A percentile compares a stretch with the other conserved stretches of the same genome.
Conservation (phyloP, 2,329 filamentous ascomycete species). For the Cladosporium sp. region DNA sequence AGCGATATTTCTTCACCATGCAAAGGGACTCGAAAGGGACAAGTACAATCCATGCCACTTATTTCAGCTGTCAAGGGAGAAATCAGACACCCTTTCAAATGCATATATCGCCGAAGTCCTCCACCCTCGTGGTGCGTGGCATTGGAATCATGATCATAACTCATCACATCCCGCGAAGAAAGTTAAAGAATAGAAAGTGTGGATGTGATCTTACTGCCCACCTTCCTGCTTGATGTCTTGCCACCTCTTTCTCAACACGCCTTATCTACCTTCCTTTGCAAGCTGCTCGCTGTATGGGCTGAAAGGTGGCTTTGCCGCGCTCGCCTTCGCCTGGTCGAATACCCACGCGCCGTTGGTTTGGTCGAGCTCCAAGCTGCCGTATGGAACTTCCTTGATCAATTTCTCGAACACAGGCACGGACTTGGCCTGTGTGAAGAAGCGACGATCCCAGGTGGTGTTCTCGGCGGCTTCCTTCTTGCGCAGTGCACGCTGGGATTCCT, state of each 20-base stretch:
- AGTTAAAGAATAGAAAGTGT: background rate
- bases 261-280: constrained; percentile 11
- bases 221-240: background rate
- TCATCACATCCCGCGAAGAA: background rate
- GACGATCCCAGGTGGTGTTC: constrained; percentile 71
- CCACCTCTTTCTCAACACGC: constrained; percentile 3
- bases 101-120: background rate
- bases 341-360: constrained; percentile 69
- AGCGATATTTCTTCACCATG: no score
- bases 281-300: constrained; percentile 23
- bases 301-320: constrained; percentile 29
- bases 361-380: constrained; percentile 49
- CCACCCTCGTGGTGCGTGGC: background rate
- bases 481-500: constrained; percentile 77
- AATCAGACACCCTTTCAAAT: background rate
- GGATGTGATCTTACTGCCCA: background rate
- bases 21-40: no score
- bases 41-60: background rate
- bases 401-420: constrained; percentile 43
- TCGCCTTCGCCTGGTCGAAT: constrained; percentile 56
- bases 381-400: constrained; percentile 44
- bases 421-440: constrained; percentile 64
- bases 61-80: background rate
- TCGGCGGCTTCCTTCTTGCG: constrained; percentile 72
- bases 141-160: constrained; percentile 3